Evolutionary conservation across 257 asterid species (phyloP), one percentile per base, ranked within the genome.

Genomic region (Asclepias syriaca): DNA sequence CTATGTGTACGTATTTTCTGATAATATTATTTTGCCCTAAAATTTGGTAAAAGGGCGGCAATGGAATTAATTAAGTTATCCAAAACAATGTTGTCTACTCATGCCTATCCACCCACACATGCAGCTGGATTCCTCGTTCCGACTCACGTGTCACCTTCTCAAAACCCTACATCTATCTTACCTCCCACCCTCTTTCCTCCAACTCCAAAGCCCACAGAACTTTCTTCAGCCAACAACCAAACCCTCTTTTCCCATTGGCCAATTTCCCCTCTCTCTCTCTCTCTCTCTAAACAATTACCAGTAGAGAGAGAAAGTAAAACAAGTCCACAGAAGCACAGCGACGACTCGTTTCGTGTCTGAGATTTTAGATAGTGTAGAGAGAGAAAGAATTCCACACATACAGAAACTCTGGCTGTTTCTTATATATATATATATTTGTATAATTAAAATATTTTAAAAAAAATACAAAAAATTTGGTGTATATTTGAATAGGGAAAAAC

Each of bases 81-180:
- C 71, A 72, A 66, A 61, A 61, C 16, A 50, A 21, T 51, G 85
- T 67, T 71, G 85, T 84, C 83, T 68, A 49, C 86, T 81, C 88
- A 84, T 74, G 83, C 75, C 78, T 70, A 79, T 82, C 91, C 90
- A 77, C 74, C 80, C 71, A 63, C 46, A 68, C 70, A 69, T 59
- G 81, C 86, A 86, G 80, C 67, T 84, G 85, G 83, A 78, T 66
- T 49, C 81, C 75, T 46, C 73, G 78, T 64, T 73, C 76, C 68
- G 21, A 45, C 40, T 79, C 89, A 84, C 89, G 90, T 84, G 93
- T 87, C 89, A 81, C 74, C 84, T 78, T 29, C 65, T 83, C 75
- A 11, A 74, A 72, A 72, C 81, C 86, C 86, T 78, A 80, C 61
- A 59, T 32, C 59, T 21, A 24, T 29, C 34, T 29, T 29, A 29